Evolutionary conservation across 805 yeast species (phyloP), one percentile per base, ranked within the genome.

Genomic region (Metschnikowia rubicola): DNA sequence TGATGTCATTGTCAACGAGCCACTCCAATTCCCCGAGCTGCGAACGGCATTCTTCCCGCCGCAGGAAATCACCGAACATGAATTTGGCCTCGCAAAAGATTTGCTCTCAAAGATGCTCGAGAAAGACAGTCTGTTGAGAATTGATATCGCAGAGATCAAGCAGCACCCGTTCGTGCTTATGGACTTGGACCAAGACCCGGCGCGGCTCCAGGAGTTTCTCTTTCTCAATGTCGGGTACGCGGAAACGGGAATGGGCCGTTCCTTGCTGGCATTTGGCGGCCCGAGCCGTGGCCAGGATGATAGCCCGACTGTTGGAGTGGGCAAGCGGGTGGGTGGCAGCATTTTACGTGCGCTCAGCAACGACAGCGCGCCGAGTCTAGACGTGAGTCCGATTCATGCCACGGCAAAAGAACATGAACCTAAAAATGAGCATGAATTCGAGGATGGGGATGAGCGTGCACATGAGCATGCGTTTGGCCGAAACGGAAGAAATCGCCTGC

Each of bases 221-320:
- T 61, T 64, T 46, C 56, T 71, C 35, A 72, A 72, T 36, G 30
- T 39, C 12, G 47, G 30, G 5, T 45, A 36, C 37, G 29, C 44
- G 4, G 35, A 28, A 4, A 8, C 30, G 12, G 33, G 41, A 12
- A 21, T 21, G 26, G 26, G 26, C 8, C 26, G 26, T 7, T 21
- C 31, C 4, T 28, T 11, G 35, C 33, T 37, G 11, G 4, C 33
- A 4, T 30, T 81, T 42, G 77, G 77, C 33, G 83, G 86, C 8
- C 74, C 84, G 2, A 77, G 73, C 39, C 30, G 47, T 10, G 84
- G 83, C 47, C 96, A 89, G 50, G 76, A 87, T 8, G 78, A 82
- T 52, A 78, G 81, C 51, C 96, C 96, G 1, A 89, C 89, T 3
- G 77, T 83, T 32, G 96, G 96, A n/a, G 75, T 89, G 41, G 91